Evolutionary conservation across 352 stramenopile species (phyloP), one percentile per base, ranked within the genome.

Genomic region (Globisporangium paddicum): DNA sequence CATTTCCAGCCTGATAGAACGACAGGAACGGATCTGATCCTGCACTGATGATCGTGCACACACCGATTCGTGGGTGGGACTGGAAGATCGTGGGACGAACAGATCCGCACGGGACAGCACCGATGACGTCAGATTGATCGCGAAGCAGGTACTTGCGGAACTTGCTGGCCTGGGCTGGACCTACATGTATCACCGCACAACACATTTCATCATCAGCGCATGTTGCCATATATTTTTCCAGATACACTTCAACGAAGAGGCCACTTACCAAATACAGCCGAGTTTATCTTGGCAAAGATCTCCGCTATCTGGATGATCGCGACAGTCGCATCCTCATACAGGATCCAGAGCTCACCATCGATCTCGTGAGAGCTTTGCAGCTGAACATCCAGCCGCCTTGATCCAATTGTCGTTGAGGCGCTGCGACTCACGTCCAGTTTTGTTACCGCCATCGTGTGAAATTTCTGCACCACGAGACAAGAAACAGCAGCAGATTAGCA

Each of bases 1-100:
- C 85, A 30, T 90, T 90, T 2, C 82, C 85, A 5, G 85, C 85
- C 34, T 92, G 85, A 49, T 93, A 93, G 45, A 95, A 95, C 10
- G 81, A 77, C 9, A 95, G 58, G 50, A 93, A 90, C 0, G 85
- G 85, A 19, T 73, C 69, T 0, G 75, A 76, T 0, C 85, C 85
- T 21, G 82, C 77, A 30, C 75, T 90, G 6, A 95, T 62, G 49
- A 91, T 75, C 14, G 81, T 90, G 37, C 86, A 85, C 2, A 91
- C 67, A 1, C 85, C 82, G 30, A 91, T 69, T 1, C 85, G 82
- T 19, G 82, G 67, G 41, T 95, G 85, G 1, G 77, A 88, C 65
- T 95, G 85, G 55, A 95, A 95, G 44, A 95, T 88, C 23, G 82
- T 88, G 8, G 82, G 80, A 5, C 77, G 67, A 10, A 86, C 76